phyloP scores from a whole-genome alignment of 495 filamentous ascomycete species.

The Glonium stellatum region DNA sequence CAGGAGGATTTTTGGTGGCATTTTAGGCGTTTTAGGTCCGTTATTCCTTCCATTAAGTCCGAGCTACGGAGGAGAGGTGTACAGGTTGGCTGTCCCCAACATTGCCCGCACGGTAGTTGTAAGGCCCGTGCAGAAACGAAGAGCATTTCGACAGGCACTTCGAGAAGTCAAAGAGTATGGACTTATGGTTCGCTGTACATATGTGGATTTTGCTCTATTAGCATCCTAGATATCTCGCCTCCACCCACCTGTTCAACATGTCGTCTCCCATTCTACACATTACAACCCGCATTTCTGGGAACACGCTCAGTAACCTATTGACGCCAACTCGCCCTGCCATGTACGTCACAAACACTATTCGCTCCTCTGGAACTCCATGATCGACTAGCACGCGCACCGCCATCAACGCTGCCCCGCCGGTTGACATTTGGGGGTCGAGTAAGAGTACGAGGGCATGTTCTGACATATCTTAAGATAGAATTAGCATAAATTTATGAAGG shows the following conservation, averaged over 20 bases:
- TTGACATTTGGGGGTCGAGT: constrained; percentile 88
- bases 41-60: no score
- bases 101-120: no score
- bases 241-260: constrained; percentile 73
- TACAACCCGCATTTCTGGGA: constrained; percentile 75
- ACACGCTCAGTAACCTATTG: constrained; percentile 76
- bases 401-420: constrained; percentile 91
- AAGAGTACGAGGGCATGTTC: constrained; percentile 73
- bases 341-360: constrained; percentile 84
- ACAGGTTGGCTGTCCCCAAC: no score
- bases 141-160: no score
- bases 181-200: neutral
- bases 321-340: constrained; percentile 74
- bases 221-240: constrained; percentile 73
- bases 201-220: constrained; percentile 34
- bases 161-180: no score
- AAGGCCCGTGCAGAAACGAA: no score
- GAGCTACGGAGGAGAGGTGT: no score
- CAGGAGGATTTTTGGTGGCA: no score
- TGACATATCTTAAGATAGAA: constrained; percentile 44
- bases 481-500: constrained; percentile 45
- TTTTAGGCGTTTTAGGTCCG: no score
- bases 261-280: constrained; percentile 72
- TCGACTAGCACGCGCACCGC: constrained; percentile 89
- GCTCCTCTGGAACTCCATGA: constrained; percentile 80